Base-by-base conservation (phyloP, 2,329 filamentous ascomycete genomes). In the Alternaria postmessia region DNA sequence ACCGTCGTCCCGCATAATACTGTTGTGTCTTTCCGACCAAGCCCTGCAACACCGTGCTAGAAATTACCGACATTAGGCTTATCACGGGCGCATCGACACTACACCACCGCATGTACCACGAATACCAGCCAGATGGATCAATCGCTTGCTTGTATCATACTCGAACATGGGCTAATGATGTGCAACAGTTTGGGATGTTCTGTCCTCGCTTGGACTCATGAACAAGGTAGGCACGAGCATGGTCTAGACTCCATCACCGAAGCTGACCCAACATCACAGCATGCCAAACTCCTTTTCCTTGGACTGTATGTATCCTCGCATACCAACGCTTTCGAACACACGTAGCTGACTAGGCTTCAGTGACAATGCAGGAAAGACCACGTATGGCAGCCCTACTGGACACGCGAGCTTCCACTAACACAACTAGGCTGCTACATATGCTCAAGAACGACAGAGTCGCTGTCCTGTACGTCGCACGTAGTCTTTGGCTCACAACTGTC, bases 281-380 rank as follows among this genome's bases (percentile, higher is more conserved):
- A 96, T 81, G 93, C 93, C 74, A 78, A 78, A 59, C 68, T 78
- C 20, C 72, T 77, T 42, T 96, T 97, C 83, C 89, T 96, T 64
- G 93, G 93, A 73, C 89, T 96, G 68, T 67, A 64, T 9, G 66
- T 59, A 41, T 34, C 16, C 39, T 28, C 20, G 22, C 16, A 22
- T 22, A 5, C 32, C 38, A 26, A 24, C 11, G 3, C 28, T 7
- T 48, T 22, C 32, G 32, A 24, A 51, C 14, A 39, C 47, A 26
- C 22, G 34, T 60, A 34, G 57, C 69, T 73, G 59, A 75, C 47
- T 91, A 95, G 79, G 94, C 95, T 83, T 91, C 92, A 61, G 93
- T 64, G 93, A 96, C 80, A 96, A 96, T 84, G 93, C 93, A 51
- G 93, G 93, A 82, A 97, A 97, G 87, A 97, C 93, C 54, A 96